These are phyloP conservation scores for Fusarium luffae DNA, from an alignment of 2,329 filamentous ascomycete species.

Conservation along the genomic window DNA sequence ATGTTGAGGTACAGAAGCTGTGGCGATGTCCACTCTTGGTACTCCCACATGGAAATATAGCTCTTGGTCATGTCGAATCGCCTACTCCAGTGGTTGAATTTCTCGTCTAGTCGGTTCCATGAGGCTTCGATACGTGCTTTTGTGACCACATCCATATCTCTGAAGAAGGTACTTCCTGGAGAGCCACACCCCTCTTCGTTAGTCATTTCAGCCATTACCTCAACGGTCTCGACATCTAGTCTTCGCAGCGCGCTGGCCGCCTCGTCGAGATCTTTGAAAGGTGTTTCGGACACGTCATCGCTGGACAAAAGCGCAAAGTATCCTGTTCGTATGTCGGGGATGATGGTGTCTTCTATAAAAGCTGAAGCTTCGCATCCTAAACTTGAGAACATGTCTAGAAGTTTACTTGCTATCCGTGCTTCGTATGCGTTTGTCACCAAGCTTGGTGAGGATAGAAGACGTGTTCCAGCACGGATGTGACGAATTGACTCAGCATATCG, in stretches of 20 bases:
- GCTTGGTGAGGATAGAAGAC: slow-evolving; percentile 15
- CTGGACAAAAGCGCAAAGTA: background rate
- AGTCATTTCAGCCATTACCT: background rate
- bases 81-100: slow-evolving; percentile 3
- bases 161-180: background rate
- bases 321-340: slow-evolving; percentile 11
- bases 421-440: background rate
- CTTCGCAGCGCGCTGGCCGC: slow-evolving; percentile 21
- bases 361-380: slow-evolving; percentile 34
- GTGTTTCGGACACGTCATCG: background rate
- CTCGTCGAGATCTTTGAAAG: slow-evolving; percentile 35
- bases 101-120: slow-evolving; percentile 3
- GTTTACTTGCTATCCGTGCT: slow-evolving; percentile 18
- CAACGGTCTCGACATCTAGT: slow-evolving; percentile 20
- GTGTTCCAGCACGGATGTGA: slow-evolving; percentile 35
- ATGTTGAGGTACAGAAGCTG: slow-evolving; percentile 17
- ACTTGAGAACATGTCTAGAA: slow-evolving; percentile 37
- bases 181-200: background rate
- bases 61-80: slow-evolving; percentile 30
- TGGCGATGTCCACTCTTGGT: background rate
- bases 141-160: background rate
- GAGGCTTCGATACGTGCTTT: background rate
- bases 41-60: slow-evolving; percentile 1
- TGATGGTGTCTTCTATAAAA: slow-evolving; percentile 33
- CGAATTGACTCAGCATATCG: slow-evolving; percentile 36